Evolutionary conservation across 2,329 filamentous ascomycete species (phyloP), one percentile per base, ranked within the genome.

Genomic region (Chaetomiaceae sp.): DNA sequence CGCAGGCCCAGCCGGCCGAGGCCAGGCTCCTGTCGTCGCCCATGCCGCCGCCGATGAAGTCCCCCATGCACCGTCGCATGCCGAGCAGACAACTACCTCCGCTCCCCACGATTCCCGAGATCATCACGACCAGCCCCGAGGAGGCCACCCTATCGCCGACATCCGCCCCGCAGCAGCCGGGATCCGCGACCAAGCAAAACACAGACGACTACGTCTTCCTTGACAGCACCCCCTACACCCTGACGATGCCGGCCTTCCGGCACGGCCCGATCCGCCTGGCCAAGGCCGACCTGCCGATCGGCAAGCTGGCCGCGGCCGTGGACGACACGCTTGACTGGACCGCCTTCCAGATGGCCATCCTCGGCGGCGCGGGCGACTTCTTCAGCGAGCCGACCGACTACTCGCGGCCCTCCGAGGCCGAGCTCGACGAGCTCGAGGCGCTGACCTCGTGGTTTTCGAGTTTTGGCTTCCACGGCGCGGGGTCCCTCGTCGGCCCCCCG

Each of bases 301-400:
- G 54, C 47, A 61, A 62, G 46, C 60, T 66, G 40, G 56, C 61
- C 31, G 72, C 69, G 54, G 68, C 72, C 7, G 67, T 71, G 27
- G 79, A 81, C 47, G 78, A 78, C 44, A 75, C 72, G 8, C 66
- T 84, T 3, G 81, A 85, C 69, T 84, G 81, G 81, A 82, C 78
- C 6, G 81, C 81, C 3, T 85, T 84, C 63, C 82, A 85, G 66
- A 83, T 84, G 75, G 81, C 82, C 15, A 83, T 84, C 46, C 68
- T 80, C 0, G 81, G 81, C 38, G 79, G 78, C 5, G 77, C 78
- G 2, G 78, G 77, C 27, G 79, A 81, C 58, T 71, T 79, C 40
- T 70, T 74, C 47, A 68, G 69, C 17, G 78, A 77, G 47, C 68
- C 69, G 17, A 68, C 71, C 44, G 72, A 74, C 60, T 71, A 68